Percentiles rank a stretch among this genome's conserved stretches.
phyloP scores from a whole-genome alignment of 2,329 filamentous ascomycete species.

The Penicillium sp. region DNA sequence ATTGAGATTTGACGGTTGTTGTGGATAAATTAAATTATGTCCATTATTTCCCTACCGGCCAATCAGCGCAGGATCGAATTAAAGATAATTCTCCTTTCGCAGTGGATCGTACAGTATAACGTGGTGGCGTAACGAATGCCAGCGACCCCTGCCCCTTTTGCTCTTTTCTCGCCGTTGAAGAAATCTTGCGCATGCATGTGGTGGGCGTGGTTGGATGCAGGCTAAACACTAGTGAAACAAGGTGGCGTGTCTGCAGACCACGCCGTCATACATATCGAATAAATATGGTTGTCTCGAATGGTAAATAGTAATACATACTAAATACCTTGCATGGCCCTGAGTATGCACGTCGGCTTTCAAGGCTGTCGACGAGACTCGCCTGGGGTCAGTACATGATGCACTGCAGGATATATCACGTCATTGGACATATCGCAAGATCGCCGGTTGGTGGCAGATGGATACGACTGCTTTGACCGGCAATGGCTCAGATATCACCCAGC shows the following conservation, averaged over 20 bases:
- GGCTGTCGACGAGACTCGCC: too few species aligned
- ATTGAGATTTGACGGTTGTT: background rate
- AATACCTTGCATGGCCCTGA: too few species aligned
- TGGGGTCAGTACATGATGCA: background rate
- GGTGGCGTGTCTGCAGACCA: constrained; percentile 4
- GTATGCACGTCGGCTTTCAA: too few species aligned
- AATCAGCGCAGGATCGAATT: background rate
- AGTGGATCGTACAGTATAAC: too few species aligned
- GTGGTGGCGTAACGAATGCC: too few species aligned
- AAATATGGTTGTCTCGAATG: background rate
- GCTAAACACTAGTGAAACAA: constrained; percentile 14
- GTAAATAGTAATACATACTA: too few species aligned
- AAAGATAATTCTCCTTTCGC: background rate
- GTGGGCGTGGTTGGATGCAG: background rate
- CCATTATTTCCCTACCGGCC: background rate
- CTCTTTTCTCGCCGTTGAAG: too few species aligned
- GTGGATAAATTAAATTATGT: constrained; percentile 7
- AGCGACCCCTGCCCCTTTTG: too few species aligned
- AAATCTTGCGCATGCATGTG: background rate
- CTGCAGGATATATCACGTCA: background rate
- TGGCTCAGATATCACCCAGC: too few species aligned
- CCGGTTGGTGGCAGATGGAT: too few species aligned
- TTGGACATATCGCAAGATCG: background rate
- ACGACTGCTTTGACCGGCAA: too few species aligned
- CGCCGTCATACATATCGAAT: too few species aligned